These are phyloP conservation scores for Juglanconis sp. DNA, from an alignment of 2,329 filamentous ascomycete species.

Conservation along the genomic window DNA sequence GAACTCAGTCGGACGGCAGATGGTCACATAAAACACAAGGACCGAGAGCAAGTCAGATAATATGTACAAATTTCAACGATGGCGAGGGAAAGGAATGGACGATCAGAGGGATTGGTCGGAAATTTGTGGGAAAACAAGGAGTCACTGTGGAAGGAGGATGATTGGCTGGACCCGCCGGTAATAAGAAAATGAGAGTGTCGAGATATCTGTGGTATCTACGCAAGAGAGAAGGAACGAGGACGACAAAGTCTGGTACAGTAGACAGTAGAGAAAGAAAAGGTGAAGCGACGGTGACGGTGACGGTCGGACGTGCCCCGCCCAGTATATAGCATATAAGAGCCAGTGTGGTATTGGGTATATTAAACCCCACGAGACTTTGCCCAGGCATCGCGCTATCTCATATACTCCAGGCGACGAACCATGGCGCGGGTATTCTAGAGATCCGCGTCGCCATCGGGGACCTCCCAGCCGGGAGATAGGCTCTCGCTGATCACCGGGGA, in stretches of 20 bases:
- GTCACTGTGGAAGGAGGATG: neutral
- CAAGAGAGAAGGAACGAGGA: neutral
- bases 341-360: neutral
- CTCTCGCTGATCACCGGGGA: neutral
- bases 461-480: neutral
- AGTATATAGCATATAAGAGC: neutral
- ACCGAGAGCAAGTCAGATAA: neutral
- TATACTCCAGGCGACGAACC: neutral
- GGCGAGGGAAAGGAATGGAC: neutral
- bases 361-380: neutral
- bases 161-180: conserved; percentile 1
- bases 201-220: neutral
- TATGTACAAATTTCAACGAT: neutral
- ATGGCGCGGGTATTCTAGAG: neutral
- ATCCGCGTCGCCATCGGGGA: neutral
- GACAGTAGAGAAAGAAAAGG: neutral
- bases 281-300: neutral
- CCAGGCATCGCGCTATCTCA: neutral
- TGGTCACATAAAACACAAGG: neutral
- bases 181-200: neutral
- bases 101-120: neutral
- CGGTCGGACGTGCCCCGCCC: neutral
- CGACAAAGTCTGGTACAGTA: neutral
- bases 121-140: neutral
- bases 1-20: neutral